These are phyloP conservation scores for Backusella parvicylindrica DNA, from an alignment of 192 early-diverging fungal species.

Conservation along the genomic window DNA sequence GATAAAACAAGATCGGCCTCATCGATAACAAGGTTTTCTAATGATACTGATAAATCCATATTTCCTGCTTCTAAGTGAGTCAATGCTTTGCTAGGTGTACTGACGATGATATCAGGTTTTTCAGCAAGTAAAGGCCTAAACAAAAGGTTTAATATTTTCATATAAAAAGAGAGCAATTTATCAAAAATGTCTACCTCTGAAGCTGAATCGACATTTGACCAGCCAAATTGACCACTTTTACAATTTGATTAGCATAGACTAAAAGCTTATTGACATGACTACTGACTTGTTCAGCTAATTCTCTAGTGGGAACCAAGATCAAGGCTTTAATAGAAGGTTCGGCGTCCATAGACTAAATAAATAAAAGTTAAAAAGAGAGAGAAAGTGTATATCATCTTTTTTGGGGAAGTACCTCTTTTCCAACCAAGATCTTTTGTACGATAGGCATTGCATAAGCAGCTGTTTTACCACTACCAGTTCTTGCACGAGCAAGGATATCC, in stretches of 20 bases:
- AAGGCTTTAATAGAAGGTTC: constrained; percentile 49
- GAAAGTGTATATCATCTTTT: not conserved
- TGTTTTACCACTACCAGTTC: constrained; percentile 96
- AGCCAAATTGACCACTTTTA: constrained; percentile 67
- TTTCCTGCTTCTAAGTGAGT: constrained; percentile 65
- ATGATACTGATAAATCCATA: constrained; percentile 47
- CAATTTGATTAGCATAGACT: constrained; percentile 65
- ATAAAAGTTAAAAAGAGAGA: not conserved
- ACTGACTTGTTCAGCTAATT: constrained; percentile 92
- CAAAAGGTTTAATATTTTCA: not conserved
- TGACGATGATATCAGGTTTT: constrained; percentile 81
- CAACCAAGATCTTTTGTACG: constrained; percentile 82
- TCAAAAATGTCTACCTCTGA: constrained; percentile 42
- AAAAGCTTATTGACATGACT: constrained; percentile 70
- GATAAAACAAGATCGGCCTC: constrained; percentile 94
- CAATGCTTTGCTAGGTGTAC: constrained; percentile 82
- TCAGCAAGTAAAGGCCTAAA: constrained; percentile 76
- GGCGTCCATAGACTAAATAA: not conserved
- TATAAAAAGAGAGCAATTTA: not conserved
- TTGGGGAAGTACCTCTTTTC: constrained; percentile 62
- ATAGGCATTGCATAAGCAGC: constrained; percentile 92
- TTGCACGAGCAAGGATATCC: constrained; percentile 89
- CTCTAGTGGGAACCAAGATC: constrained; percentile 92
- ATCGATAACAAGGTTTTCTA: constrained; percentile 91
- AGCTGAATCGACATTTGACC: constrained; percentile 48